Percentiles rank a stretch among this genome's conserved stretches.
These are phyloP conservation scores for Aspergillus ustus DNA, from an alignment of 2,329 filamentous ascomycete genomes.

Conservation along the genomic window DNA sequence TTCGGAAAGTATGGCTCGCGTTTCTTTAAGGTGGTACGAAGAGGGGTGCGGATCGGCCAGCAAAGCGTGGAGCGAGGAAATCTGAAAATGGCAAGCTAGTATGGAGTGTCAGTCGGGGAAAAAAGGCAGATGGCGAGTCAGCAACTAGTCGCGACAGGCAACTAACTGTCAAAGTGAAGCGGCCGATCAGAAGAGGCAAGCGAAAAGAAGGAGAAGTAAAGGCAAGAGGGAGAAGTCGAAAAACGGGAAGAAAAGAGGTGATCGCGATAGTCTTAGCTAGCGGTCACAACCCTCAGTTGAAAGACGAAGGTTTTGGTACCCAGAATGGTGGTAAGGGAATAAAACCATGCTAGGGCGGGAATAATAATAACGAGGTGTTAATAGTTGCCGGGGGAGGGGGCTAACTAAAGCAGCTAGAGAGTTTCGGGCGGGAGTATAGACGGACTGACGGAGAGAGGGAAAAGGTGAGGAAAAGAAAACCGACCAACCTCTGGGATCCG, in stretches of 20 bases:
- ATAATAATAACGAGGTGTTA: conserved; percentile 10
- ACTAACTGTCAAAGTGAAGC: conserved; percentile 16
- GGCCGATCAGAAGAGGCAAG: conserved; percentile 1
- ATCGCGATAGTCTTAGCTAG: conserved; percentile 6
- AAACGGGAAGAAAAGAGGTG: conserved; percentile 4
- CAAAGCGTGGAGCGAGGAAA: conserved; percentile 1
- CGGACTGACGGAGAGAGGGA: conserved; percentile 3
- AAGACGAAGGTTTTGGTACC: conserved; percentile 10
- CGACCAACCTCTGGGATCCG: conserved; percentile 10
- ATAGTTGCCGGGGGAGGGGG: conserved; percentile 9
- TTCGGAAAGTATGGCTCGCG: conserved; percentile 5
- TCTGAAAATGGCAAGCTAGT: conserved; percentile 8
- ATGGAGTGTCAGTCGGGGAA: conserved; percentile 3
- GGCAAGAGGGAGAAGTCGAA: conserved; percentile 8
- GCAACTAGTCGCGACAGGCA: background rate
- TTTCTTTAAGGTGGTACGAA: conserved; percentile 13
- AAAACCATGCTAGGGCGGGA: conserved; percentile 8
- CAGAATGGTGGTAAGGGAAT: conserved; percentile 22
- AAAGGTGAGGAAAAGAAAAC: conserved; percentile 1
- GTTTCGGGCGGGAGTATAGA: conserved; percentile 11
- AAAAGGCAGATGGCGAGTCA: conserved; percentile 1
- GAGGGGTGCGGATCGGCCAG: conserved; percentile 16
- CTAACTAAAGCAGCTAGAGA: background rate
- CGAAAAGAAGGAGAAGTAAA: conserved; percentile 4
- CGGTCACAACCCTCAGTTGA: conserved; percentile 12